phyloP scores from a whole-genome alignment of 306 rosid genomes.

The Vachellia collinsii region DNA sequence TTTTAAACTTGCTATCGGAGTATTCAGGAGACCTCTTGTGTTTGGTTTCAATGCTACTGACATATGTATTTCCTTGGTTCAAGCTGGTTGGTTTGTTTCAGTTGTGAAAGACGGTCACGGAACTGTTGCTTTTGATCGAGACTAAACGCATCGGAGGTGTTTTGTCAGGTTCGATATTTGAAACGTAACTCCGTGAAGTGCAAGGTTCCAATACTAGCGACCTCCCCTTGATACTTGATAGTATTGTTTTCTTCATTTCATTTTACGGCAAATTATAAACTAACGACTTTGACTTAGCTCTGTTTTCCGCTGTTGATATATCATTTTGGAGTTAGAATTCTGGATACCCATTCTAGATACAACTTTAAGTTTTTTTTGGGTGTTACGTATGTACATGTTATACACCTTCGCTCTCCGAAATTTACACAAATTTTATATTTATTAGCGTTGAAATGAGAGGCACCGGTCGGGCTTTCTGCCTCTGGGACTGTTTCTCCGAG shows the following conservation, averaged over 20 bases:
- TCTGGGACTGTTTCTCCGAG: no score
- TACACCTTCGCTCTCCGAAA: no score
- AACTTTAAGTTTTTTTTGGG: no score
- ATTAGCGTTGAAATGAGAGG: no score
- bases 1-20: no score
- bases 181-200: not conserved
- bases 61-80: not conserved
- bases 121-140: not conserved
- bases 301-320: not conserved
- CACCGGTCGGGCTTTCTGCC: no score
- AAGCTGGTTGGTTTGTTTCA: not conserved
- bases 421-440: no score
- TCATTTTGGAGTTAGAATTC: not conserved
- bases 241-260: not conserved
- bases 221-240: not conserved
- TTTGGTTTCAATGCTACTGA: not conserved
- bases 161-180: not conserved
- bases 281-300: not conserved
- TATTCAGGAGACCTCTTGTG: not conserved
- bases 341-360: not conserved
- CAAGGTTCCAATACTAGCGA: not conserved
- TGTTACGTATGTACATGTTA: no score
- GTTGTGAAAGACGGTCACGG: not conserved
- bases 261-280: not conserved
- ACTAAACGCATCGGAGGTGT: not conserved